Evolutionary conservation across 1,284 basidiomycete species (phyloP).

Genomic region (Ceratobasidium sp.): DNA sequence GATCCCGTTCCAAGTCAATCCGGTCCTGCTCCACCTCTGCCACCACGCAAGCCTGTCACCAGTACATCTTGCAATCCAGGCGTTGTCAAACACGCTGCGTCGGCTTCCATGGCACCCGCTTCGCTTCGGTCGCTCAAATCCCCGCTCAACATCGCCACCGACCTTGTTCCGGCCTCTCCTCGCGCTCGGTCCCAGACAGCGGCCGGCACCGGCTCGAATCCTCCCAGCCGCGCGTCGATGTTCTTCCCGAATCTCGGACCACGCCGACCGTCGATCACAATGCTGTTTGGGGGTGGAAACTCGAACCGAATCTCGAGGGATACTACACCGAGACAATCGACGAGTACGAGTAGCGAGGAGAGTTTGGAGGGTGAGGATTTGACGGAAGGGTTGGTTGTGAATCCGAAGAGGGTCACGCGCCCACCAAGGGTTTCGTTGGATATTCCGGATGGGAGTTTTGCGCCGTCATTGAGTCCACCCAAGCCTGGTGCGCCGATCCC

Average conservation of each 20-base stretch:
- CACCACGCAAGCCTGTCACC: slow-evolving; percentile 6
- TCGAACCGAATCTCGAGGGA: slow-evolving; percentile 27
- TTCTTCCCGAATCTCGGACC: slow-evolving; percentile 42
- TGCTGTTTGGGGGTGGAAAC: slow-evolving; percentile 27
- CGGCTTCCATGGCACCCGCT: slow-evolving; percentile 22
- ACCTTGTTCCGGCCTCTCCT: slow-evolving; percentile 1
- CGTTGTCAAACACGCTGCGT: slow-evolving; percentile 14
- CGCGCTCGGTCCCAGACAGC: slow-evolving; percentile 12
- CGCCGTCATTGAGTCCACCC: slow-evolving; percentile 33
- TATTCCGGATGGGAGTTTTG: slow-evolving; percentile 42
- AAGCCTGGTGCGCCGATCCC: not conserved
- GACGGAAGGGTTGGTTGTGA: slow-evolving; percentile 1
- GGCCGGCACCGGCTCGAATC: slow-evolving; percentile 11
- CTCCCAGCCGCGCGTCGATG: slow-evolving; percentile 43
- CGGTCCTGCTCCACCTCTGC: slow-evolving; percentile 3
- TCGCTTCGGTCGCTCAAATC: slow-evolving; percentile 41
- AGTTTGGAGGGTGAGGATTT: not conserved
- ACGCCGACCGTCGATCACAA: slow-evolving; percentile 35
- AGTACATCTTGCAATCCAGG: not conserved
- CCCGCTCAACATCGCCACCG: slow-evolving; percentile 27
- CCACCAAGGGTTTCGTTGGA: slow-evolving; percentile 36
- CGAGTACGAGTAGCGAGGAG: slow-evolving; percentile 33
- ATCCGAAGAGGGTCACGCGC: slow-evolving; percentile 32
- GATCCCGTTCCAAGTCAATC: not conserved
- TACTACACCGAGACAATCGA: slow-evolving; percentile 27